Conservation (phyloP, 257 asterid genomes). For the Ballota nigra region DNA sequence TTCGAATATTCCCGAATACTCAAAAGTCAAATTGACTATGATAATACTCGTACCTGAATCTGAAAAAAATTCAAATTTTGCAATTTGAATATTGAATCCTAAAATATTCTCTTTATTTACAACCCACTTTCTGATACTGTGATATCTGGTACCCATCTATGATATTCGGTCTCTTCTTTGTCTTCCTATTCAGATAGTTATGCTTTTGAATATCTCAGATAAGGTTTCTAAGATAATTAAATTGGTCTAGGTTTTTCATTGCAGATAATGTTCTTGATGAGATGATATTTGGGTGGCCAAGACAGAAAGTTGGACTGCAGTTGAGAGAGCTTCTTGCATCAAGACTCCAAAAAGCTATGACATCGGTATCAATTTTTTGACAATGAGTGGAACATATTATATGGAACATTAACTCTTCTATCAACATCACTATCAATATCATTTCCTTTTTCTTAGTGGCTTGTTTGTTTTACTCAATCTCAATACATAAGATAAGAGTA, state of each 20-base stretch:
- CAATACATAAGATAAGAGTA: neutral
- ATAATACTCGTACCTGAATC: neutral
- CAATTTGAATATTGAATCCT: neutral
- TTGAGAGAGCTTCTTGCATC: constrained; percentile 80
- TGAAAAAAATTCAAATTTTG: too few species aligned
- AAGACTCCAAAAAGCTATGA: constrained; percentile 78
- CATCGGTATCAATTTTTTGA: constrained; percentile 52
- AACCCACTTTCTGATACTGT: neutral
- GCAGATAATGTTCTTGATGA: constrained; percentile 93
- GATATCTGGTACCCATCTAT: neutral
- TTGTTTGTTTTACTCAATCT: neutral
- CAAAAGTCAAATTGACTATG: neutral
- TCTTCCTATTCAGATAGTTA: constrained; percentile 10
- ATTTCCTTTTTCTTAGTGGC: constrained; percentile 7
- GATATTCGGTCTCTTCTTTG: neutral
- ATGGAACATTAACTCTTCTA: constrained; percentile 17
- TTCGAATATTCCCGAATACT: neutral
- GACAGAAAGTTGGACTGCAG: constrained; percentile 73
- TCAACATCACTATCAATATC: constrained; percentile 13
- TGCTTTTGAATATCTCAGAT: constrained; percentile 21
- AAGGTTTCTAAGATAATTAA: constrained; percentile 27
- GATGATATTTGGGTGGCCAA: constrained; percentile 93
- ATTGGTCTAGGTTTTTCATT: constrained; percentile 64
- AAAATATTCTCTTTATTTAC: neutral
- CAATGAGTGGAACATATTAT: constrained; percentile 10